phyloP scores from a whole-genome alignment of 495 filamentous ascomycete genomes.

The Podospora fimiseda region DNA sequence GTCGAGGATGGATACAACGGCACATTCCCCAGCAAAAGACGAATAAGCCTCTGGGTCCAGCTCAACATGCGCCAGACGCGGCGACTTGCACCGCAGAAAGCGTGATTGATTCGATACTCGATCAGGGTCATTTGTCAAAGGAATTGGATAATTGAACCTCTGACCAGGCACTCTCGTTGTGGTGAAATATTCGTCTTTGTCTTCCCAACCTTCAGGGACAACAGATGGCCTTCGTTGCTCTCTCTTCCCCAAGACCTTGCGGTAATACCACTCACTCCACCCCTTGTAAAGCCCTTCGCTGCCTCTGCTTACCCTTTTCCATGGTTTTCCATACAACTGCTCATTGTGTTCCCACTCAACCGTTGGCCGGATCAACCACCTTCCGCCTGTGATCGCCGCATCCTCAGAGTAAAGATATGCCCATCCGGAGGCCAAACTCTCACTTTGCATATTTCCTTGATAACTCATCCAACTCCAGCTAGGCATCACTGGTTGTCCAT shows the following conservation, averaged over 20 bases:
- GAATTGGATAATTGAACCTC: constrained; percentile 4
- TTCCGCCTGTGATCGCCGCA: not conserved
- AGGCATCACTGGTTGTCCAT: constrained; percentile 8
- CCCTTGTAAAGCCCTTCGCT: not conserved
- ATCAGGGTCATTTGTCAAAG: not conserved
- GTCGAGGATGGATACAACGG: constrained; percentile 3
- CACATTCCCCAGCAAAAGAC: constrained; percentile 5
- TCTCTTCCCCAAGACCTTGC: not conserved
- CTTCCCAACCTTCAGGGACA: not conserved
- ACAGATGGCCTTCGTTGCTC: not conserved
- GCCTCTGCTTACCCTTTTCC: not conserved
- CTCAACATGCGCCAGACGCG: not conserved
- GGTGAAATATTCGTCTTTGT: not conserved
- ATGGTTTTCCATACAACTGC: not conserved
- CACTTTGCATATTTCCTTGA: constrained; percentile 14
- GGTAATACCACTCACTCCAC: not conserved
- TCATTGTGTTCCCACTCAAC: constrained; percentile 12
- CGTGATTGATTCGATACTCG: not conserved
- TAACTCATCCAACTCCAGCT: constrained; percentile 23
- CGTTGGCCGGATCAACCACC: constrained; percentile 10
- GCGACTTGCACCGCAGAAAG: constrained; percentile 12
- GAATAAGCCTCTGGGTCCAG: constrained; percentile 2
- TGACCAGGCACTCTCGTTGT: not conserved
- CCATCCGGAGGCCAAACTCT: constrained; percentile 10
- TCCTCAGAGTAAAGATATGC: constrained; percentile 3